Conservation (phyloP, 169 alveolate genomes). For the Perkinsus olseni region DNA sequence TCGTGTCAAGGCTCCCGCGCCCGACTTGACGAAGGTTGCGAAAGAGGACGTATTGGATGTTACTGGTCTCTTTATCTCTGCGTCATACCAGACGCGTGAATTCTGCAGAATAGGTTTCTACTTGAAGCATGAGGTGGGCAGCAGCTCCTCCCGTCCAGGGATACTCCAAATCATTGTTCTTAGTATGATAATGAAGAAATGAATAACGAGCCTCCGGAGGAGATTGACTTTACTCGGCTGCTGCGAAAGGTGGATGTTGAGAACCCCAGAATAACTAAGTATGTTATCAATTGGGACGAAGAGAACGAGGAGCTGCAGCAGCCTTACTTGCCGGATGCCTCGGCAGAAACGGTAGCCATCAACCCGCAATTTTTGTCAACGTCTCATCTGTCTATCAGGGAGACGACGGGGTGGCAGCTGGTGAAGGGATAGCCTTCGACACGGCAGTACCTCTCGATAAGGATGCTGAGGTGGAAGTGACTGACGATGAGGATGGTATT, state of each 20-base stretch:
- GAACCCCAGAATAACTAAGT: neutral
- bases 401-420: neutral
- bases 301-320: neutral
- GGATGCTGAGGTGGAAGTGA: neutral
- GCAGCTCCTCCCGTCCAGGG: neutral
- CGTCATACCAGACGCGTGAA: neutral
- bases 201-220: neutral
- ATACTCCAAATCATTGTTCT: neutral
- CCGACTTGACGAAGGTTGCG: neutral
- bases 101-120: neutral
- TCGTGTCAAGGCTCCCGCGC: neutral
- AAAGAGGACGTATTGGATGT: neutral
- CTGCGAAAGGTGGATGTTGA: neutral
- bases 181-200: neutral
- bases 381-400: neutral
- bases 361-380: neutral
- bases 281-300: neutral
- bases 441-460: neutral
- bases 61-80: neutral
- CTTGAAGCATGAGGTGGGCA: neutral
- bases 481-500: neutral
- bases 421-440: neutral
- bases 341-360: neutral
- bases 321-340: neutral
- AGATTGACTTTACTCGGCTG: neutral